phyloP scores from a whole-genome alignment of 164 flowering plant genomes.

The Magnolia officinalis region DNA sequence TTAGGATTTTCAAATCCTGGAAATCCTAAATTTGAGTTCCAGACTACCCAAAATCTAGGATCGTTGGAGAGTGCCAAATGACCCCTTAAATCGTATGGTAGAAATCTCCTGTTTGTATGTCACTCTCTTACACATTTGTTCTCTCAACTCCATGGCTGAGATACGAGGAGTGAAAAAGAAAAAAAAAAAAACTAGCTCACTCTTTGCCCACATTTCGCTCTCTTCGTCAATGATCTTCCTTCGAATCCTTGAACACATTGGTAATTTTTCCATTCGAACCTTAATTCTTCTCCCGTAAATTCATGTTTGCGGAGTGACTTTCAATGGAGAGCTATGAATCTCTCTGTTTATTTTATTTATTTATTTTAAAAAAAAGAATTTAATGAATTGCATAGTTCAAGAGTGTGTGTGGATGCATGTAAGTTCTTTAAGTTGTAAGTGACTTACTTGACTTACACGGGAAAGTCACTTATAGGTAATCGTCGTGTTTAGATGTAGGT shows the following conservation, averaged over 20 bases:
- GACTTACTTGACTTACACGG: too few relatives aligned
- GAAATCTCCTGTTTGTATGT: not conserved
- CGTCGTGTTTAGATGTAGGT: too few relatives aligned
- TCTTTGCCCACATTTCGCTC: not conserved
- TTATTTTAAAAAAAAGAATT: too few relatives aligned
- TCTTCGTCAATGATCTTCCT: not conserved
- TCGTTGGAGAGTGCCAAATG: too few relatives aligned
- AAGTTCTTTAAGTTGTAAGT: too few relatives aligned
- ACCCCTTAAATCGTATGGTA: not conserved
- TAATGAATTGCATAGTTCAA: slow-evolving; percentile 3
- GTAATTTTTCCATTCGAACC: not conserved
- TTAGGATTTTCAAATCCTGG: too few relatives aligned
- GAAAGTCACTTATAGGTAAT: too few relatives aligned
- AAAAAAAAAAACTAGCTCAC: slow-evolving; percentile 10
- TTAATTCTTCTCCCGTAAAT: not conserved
- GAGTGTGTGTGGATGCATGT: too few relatives aligned
- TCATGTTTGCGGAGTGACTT: not conserved
- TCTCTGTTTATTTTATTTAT: not conserved
- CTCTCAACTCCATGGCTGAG: slow-evolving; percentile 9
- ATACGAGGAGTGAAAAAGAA: slow-evolving; percentile 12
- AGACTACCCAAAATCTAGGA: too few relatives aligned
- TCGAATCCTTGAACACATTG: not conserved
- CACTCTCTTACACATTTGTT: not conserved
- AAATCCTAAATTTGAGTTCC: too few relatives aligned
- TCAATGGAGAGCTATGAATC: not conserved